phyloP scores from a whole-genome alignment of 306 rosid genomes.

The Sesbania bispinosa region DNA sequence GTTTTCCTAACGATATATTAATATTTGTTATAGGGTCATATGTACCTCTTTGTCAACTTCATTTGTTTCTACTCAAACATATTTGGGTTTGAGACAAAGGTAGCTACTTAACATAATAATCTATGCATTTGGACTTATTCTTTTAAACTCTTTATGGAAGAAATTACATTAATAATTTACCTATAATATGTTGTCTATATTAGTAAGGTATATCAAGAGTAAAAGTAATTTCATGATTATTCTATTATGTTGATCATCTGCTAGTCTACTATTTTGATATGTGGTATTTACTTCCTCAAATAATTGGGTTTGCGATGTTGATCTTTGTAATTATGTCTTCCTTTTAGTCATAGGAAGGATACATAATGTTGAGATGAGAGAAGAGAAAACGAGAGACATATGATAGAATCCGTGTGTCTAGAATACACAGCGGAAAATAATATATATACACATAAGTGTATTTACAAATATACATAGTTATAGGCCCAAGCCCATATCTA shows the following conservation, averaged over 20 bases:
- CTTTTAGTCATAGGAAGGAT: background rate
- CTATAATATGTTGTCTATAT: background rate
- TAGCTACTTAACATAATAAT: conserved; percentile 21
- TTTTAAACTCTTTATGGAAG: conserved; percentile 8
- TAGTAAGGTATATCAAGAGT: background rate
- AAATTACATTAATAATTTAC: conserved; percentile 4
- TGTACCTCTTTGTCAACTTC: conserved; percentile 76
- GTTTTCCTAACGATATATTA: conserved; percentile 33
- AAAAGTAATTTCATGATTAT: background rate
- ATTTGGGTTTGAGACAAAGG: conserved; percentile 97
- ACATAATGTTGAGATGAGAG: too few species aligned
- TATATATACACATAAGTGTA: too few species aligned
- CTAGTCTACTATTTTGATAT: background rate
- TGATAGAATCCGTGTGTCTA: too few species aligned
- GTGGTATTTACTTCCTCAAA: background rate
- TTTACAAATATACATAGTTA: too few species aligned
- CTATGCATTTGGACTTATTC: conserved; percentile 10
- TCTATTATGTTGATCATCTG: background rate
- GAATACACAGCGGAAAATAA: too few species aligned
- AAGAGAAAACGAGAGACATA: too few species aligned
- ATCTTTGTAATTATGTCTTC: background rate
- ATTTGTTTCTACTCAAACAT: conserved; percentile 96
- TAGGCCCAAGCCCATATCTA: too few species aligned
- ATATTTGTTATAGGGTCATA: conserved; percentile 75
- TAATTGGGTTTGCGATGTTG: conserved; percentile 8